Base-by-base conservation (phyloP, 2,329 filamentous ascomycete species). In the Colletotrichum lentis region DNA sequence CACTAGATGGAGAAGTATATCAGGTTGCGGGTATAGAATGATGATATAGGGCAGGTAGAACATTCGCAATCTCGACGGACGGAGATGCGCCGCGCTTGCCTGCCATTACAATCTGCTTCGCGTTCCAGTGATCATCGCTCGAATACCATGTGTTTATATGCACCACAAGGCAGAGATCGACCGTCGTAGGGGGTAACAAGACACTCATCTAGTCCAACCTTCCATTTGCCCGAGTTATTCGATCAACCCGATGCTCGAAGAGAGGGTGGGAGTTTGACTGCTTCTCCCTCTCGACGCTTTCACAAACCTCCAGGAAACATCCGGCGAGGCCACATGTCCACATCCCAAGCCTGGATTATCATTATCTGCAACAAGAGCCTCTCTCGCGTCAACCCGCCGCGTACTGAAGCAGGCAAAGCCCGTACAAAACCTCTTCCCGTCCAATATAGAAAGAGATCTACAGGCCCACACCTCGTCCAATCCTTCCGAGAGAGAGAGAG, bases 21-120 rank as follows among this genome's bases (percentile, higher is more conserved):
- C 50, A 61, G n/a, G 39, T 41, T 35, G 35, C 24, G 62, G 44
- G 61, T 60, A 41, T 31, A n/a, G 39, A 47, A 66, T 47, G 66
- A 55, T n/a, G 54, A 11, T 53, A 18, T 31, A 37, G 14, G 44
- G 31, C 20, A 31, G 27, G 27, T 47, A 5, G 5, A 35, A 6
- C 27, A 31, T 35, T 58, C 14, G 39, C n/a, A n/a, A 31, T 31
- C n/a, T 49, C 20, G 11, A 39, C 5, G n/a, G 18, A 39, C 3
- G 12, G 31, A 58, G 44, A 22, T 24, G 20, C 20, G 1, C 14
- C 14, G n/a, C 16, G 31, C 31, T n/a, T 27, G 16, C 18, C 11
- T 20, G 16, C 14, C 31, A 18, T 37, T 18, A 5, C 43, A 3
- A n/a, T 47, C 31, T 24, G 10, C 31, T 22, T 53, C 31, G n/a